These are phyloP conservation scores for Aquilaria yunnanensis DNA, from an alignment of 345 rosid genomes.

Conservation along the genomic window DNA sequence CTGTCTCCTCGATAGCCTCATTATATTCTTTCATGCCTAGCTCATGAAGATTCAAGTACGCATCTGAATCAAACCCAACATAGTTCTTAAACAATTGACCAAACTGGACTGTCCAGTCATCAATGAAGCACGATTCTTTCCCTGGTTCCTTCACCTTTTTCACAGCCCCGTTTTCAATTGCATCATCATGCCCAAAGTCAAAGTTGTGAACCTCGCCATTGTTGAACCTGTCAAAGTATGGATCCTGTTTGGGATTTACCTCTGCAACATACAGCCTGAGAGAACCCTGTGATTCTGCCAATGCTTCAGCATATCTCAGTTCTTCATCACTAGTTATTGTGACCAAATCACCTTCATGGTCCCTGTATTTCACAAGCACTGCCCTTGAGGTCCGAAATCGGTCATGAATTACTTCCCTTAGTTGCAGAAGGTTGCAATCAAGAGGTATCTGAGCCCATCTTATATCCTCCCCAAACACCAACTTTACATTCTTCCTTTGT, in stretches of 20 bases:
- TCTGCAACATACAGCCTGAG: slow-evolving; percentile 58
- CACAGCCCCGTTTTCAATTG: slow-evolving; percentile 24
- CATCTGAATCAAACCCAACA: slow-evolving; percentile 66
- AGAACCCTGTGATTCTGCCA: slow-evolving; percentile 39
- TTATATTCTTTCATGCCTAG: slow-evolving; percentile 74
- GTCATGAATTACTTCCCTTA: slow-evolving; percentile 63
- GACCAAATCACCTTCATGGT: slow-evolving; percentile 86
- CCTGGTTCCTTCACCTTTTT: slow-evolving; percentile 24
- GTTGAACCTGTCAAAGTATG: slow-evolving; percentile 35
- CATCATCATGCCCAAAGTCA: slow-evolving; percentile 9
- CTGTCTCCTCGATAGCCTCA: slow-evolving; percentile 90
- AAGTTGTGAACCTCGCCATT: slow-evolving; percentile 14
- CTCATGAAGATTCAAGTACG: slow-evolving; percentile 71
- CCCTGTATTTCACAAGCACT: slow-evolving; percentile 74
- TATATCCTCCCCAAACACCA: slow-evolving; percentile 72
- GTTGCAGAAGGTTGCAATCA: slow-evolving; percentile 60
- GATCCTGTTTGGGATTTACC: slow-evolving; percentile 57
- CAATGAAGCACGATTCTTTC: slow-evolving; percentile 35
- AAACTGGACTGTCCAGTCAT: slow-evolving; percentile 82
- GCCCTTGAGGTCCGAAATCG: slow-evolving; percentile 61
- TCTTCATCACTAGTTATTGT: slow-evolving; percentile 84
- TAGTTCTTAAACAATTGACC: slow-evolving; percentile 74
- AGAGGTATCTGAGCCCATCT: slow-evolving; percentile 68
- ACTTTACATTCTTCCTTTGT: slow-evolving; percentile 55
- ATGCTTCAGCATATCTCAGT: slow-evolving; percentile 64